A percentile compares a stretch with the other conserved stretches of the same genome.
Evolutionary conservation across 306 rosid genomes (phyloP).

Genomic region (Sphenostylis stenocarpa): DNA sequence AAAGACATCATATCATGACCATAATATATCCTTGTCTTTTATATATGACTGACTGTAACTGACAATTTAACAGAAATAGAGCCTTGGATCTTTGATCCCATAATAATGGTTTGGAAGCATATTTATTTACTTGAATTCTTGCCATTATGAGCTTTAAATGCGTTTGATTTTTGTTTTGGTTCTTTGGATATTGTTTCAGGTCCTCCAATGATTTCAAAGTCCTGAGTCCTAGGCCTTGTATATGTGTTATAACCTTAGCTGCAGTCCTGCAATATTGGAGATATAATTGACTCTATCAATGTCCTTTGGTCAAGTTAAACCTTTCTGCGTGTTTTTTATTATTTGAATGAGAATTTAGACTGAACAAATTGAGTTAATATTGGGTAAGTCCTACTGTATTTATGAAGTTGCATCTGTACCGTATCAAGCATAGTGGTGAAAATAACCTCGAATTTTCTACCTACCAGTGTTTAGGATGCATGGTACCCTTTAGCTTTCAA

Average conservation of each 20-base stretch:
- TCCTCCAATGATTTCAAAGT: conserved; percentile 23
- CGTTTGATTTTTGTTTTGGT: neutral
- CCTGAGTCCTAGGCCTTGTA: conserved; percentile 24
- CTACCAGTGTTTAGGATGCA: conserved; percentile 11
- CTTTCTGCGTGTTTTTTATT: conserved; percentile 28
- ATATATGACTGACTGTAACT: neutral
- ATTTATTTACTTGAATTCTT: neutral
- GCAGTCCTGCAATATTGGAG: conserved; percentile 18
- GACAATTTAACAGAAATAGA: neutral
- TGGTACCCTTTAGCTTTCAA: neutral
- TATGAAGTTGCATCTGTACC: neutral
- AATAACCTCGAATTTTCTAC: neutral
- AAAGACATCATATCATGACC: conserved; percentile 7
- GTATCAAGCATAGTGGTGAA: conserved; percentile 2
- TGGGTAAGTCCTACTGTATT: conserved; percentile 29
- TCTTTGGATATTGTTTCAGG: conserved; percentile 31
- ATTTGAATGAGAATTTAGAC: conserved; percentile 31
- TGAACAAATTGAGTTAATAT: conserved; percentile 22
- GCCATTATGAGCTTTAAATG: neutral
- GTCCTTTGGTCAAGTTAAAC: conserved; percentile 12
- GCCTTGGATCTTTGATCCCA: neutral
- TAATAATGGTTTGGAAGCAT: neutral
- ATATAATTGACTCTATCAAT: neutral
- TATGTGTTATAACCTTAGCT: neutral
- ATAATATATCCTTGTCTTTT: neutral